phyloP scores from a whole-genome alignment of 805 yeast genomes.

The Lipomyces starkeyi region DNA sequence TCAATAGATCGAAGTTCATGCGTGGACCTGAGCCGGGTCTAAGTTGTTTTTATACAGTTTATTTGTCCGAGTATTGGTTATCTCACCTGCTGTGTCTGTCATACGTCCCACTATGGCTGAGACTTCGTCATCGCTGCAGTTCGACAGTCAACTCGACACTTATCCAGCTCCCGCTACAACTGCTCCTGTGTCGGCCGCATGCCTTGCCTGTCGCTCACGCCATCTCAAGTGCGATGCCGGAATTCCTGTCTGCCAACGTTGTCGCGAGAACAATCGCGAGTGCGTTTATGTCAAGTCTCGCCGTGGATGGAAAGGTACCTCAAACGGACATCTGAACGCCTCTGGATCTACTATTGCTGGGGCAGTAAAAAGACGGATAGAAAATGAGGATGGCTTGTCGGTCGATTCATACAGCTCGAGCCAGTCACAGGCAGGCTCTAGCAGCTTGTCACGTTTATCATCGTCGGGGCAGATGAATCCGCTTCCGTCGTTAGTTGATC shows the following conservation, averaged over 20 bases:
- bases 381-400: neutral
- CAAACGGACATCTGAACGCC: neutral
- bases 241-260: constrained; percentile 28
- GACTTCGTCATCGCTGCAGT: neutral
- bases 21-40: too few species aligned
- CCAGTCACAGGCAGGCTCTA: neutral
- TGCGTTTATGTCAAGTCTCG: constrained; percentile 35
- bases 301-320: constrained; percentile 30
- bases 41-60: too few species aligned
- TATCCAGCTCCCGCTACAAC: neutral
- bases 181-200: constrained; percentile 30
- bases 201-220: constrained; percentile 35
- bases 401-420: neutral
- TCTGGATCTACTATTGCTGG: neutral
- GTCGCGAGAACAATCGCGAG: constrained; percentile 25
- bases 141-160: neutral
- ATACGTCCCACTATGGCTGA: neutral
- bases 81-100: neutral
- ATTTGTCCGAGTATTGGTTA: neutral
- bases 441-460: neutral
- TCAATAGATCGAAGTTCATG: too few species aligned
- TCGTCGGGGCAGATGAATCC: neutral
- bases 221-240: constrained; percentile 34
- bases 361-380: neutral
- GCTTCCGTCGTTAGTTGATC: constrained; percentile 19